These are phyloP conservation scores for Stylonectria norvegica DNA, from an alignment of 2,329 filamentous ascomycete genomes.

Conservation along the genomic window DNA sequence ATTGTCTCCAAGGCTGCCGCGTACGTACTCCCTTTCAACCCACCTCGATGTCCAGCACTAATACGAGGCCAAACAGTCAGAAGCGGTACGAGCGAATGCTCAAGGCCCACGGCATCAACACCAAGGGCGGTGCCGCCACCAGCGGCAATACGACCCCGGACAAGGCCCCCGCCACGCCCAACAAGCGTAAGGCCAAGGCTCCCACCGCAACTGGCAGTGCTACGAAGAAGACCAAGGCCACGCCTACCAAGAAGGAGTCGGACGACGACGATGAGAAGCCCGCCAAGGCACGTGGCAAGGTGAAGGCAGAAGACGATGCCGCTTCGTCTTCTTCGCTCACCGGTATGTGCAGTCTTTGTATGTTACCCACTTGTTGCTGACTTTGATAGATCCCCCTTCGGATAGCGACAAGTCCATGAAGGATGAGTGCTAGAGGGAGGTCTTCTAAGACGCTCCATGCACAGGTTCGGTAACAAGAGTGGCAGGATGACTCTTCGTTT, in stretches of 20 bases:
- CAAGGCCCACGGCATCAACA: conserved; percentile 51
- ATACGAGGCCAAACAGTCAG: conserved; percentile 42
- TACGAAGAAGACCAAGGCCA: conserved; percentile 27
- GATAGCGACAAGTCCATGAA: no score
- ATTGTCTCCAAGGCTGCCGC: conserved; percentile 66
- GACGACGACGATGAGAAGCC: conserved; percentile 22
- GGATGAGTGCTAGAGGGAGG: no score
- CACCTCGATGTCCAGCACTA: background rate
- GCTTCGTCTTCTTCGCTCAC: conserved; percentile 19
- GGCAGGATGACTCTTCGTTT: no score
- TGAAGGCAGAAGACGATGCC: conserved; percentile 16
- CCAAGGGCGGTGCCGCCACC: conserved; percentile 14
- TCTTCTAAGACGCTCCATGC: no score
- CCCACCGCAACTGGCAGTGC: conserved; percentile 18
- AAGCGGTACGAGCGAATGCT: conserved; percentile 67
- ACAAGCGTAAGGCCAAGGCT: conserved; percentile 30
- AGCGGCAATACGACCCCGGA: conserved; percentile 1
- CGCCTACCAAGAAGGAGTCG: conserved; percentile 24
- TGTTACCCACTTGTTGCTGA: background rate
- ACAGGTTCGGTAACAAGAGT: no score
- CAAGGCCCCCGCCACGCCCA: conserved; percentile 17
- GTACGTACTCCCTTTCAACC: conserved; percentile 47
- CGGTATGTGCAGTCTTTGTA: conserved; percentile 21
- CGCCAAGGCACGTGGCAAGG: conserved; percentile 10
- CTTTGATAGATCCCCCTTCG: no score